Percentiles rank a stretch among this genome's conserved stretches.
Evolutionary conservation across 2,329 filamentous ascomycete genomes (phyloP).

Genomic region (Pseudopyricularia cyperi): DNA sequence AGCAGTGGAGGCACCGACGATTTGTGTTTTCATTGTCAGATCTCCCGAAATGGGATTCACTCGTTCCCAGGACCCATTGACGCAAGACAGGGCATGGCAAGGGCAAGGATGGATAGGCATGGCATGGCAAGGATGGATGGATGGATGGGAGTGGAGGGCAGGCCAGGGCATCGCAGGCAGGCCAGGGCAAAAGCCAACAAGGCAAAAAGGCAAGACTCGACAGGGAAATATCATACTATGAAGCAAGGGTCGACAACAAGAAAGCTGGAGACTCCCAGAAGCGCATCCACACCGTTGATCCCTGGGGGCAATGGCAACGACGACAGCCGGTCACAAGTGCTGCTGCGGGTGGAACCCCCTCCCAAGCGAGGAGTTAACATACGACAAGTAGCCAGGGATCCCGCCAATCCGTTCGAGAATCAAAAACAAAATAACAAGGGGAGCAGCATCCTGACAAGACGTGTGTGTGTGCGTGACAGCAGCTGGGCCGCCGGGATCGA

Average conservation of each 20-base stretch:
- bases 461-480: neutral
- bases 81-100: too few species aligned
- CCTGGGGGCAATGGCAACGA: constrained; percentile 29
- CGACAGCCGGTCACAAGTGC: constrained; percentile 39
- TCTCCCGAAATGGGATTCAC: constrained; percentile 2
- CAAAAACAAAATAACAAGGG: neutral
- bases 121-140: too few species aligned
- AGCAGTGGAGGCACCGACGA: constrained; percentile 12
- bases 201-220: neutral
- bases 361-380: too few species aligned
- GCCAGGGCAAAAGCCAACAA: too few species aligned
- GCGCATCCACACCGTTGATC: constrained; percentile 26
- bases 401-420: constrained; percentile 3
- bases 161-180: neutral
- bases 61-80: neutral
- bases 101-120: too few species aligned
- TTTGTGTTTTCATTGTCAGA: constrained; percentile 4
- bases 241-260: neutral
- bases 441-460: neutral
- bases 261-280: constrained; percentile 11
- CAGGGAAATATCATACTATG: neutral
- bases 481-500: neutral
- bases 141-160: neutral
- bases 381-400: constrained; percentile 2
- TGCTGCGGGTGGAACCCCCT: too few species aligned